Percentiles rank a stretch among this genome's conserved stretches.
Conservation (phyloP, 2,329 filamentous ascomycete species). For the Sphaerulina populicola region DNA sequence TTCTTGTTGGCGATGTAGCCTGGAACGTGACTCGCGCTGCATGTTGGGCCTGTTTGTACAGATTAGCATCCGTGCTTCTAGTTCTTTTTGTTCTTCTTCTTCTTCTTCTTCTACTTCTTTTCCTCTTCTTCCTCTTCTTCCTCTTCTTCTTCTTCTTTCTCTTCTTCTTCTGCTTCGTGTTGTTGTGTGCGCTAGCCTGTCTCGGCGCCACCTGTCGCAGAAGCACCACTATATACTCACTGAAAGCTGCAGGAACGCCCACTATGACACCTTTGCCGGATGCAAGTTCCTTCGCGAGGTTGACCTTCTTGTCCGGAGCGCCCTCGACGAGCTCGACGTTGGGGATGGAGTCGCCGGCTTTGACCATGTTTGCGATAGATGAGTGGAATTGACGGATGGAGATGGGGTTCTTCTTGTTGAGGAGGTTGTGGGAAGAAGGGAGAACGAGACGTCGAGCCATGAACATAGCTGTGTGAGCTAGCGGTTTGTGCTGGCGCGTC, state of each 20-base stretch:
- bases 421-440: conserved; percentile 5
- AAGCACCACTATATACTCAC: conserved; percentile 18
- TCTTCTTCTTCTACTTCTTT: neutral
- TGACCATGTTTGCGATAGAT: conserved; percentile 55
- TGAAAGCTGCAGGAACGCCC: conserved; percentile 58
- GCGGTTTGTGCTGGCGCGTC: neutral
- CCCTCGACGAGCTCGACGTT: conserved; percentile 68
- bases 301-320: conserved; percentile 86
- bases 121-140: neutral
- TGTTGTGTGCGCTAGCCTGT: conserved; percentile 1
- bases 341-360: conserved; percentile 72
- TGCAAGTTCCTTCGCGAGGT: conserved; percentile 65
- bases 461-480: conserved; percentile 21
- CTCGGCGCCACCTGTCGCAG: neutral
- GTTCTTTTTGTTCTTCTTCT: neutral
- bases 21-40: conserved; percentile 66
- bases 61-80: conserved; percentile 1
- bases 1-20: conserved; percentile 74
- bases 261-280: conserved; percentile 69
- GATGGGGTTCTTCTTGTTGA: neutral
- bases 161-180: neutral
- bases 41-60: conserved; percentile 44
- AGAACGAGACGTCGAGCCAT: conserved; percentile 24
- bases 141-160: neutral
- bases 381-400: conserved; percentile 51